Conservation (phyloP, 2,329 filamentous ascomycete species). For the Pestalotiopsis fici region DNA sequence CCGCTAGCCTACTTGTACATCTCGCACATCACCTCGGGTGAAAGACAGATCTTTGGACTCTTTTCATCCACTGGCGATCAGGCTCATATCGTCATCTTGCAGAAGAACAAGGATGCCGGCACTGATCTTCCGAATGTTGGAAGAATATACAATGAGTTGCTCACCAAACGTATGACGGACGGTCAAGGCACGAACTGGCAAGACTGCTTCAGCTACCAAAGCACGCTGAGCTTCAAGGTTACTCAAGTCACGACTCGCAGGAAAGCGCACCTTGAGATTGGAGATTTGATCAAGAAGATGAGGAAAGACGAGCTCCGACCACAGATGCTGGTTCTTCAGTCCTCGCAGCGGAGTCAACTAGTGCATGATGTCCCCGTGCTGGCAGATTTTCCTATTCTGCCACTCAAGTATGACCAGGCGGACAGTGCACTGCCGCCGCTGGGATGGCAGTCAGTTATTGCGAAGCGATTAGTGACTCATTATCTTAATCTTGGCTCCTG, state of each 20-base stretch:
- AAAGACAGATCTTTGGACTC: conserved; percentile 89
- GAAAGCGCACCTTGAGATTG: conserved; percentile 85
- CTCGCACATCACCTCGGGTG: conserved; percentile 88
- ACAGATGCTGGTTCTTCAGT: conserved; percentile 86
- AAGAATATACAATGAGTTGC: conserved; percentile 81
- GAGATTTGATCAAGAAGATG: conserved; percentile 87
- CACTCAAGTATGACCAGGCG: conserved; percentile 77
- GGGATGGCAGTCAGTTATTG: conserved; percentile 90
- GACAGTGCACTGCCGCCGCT: conserved; percentile 89
- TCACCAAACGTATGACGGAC: conserved; percentile 66
- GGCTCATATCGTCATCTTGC: conserved; percentile 86
- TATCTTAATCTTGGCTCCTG: conserved; percentile 93
- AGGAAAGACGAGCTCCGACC: conserved; percentile 81
- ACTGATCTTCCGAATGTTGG: conserved; percentile 89
- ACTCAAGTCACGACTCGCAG: conserved; percentile 86
- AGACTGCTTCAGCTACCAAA: conserved; percentile 83
- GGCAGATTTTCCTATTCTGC: conserved; percentile 80
- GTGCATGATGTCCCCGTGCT: conserved; percentile 83
- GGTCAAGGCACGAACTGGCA: conserved; percentile 73
- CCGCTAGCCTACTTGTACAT: conserved; percentile 84
- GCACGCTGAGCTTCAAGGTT: conserved; percentile 81
- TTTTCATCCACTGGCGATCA: conserved; percentile 83
- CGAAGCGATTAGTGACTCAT: conserved; percentile 81
- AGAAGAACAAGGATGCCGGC: conserved; percentile 72
- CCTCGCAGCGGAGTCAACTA: conserved; percentile 78